Conservation (phyloP, 192 early-diverging fungal genomes). For the Obelidium mucronatum region DNA sequence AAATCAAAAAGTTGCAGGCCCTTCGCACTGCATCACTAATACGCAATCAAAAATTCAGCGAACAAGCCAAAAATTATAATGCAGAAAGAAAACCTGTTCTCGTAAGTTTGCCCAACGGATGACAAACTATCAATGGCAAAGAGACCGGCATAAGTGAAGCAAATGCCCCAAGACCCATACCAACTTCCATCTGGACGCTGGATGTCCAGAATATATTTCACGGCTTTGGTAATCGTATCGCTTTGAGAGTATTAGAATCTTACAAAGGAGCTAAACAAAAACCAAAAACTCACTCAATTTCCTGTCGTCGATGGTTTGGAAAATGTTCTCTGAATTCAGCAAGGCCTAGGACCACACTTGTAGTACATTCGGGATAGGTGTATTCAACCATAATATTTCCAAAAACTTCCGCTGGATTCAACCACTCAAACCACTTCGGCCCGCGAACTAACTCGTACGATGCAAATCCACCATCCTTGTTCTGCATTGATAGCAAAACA, state of each 20-base stretch:
- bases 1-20: slow-evolving; percentile 91
- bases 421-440: slow-evolving; percentile 76
- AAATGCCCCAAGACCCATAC: slow-evolving; percentile 97
- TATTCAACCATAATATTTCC: slow-evolving; percentile 75
- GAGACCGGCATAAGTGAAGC: slow-evolving; percentile 95
- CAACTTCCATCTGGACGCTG: slow-evolving; percentile 89
- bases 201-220: slow-evolving; percentile 74
- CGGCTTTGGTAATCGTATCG: slow-evolving; percentile 57
- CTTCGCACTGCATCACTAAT: slow-evolving; percentile 59
- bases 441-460: slow-evolving; percentile 89
- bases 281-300: slow-evolving; percentile 72
- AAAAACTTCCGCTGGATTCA: slow-evolving; percentile 99
- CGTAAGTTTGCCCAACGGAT: slow-evolving; percentile 82
- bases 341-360: slow-evolving; percentile 88
- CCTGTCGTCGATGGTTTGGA: slow-evolving; percentile 80
- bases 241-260: background rate
- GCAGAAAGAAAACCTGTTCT: slow-evolving; percentile 66
- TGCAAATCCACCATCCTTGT: slow-evolving; percentile 90
- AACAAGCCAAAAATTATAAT: background rate
- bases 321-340: slow-evolving; percentile 74
- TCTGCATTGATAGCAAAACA: slow-evolving; percentile 92
- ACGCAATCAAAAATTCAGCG: background rate
- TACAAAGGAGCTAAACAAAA: background rate
- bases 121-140: slow-evolving; percentile 89
- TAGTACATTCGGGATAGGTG: slow-evolving; percentile 96